Conservation (phyloP, 108 stramenopile species). For the Mayamaea pseudoterrestris region DNA sequence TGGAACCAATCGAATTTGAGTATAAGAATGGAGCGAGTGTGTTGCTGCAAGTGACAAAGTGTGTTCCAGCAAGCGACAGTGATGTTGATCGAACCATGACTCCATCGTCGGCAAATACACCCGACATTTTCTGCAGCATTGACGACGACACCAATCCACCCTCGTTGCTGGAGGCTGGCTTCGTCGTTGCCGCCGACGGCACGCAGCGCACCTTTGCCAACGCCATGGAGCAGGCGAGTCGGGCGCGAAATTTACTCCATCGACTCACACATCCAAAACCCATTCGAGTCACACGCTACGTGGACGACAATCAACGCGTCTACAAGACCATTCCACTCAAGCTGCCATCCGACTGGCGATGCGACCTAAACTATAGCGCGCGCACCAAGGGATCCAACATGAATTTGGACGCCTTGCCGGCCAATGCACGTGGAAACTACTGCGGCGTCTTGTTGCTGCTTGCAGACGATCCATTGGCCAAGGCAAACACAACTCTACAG, state of each 20-base stretch:
- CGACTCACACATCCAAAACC: constrained; percentile 27
- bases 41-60: constrained; percentile 9
- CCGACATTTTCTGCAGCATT: constrained; percentile 21
- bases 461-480: constrained; percentile 51
- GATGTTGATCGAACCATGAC: constrained; percentile 7
- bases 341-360: constrained; percentile 44
- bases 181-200: constrained; percentile 69
- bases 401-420: constrained; percentile 77
- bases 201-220: constrained; percentile 55
- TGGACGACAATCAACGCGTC: constrained; percentile 58
- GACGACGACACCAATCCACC: constrained; percentile 8
- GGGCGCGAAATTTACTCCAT: constrained; percentile 26
- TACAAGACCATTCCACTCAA: constrained; percentile 82
- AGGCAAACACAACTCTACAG: constrained; percentile 30
- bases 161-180: constrained; percentile 18
- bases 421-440: constrained; percentile 48
- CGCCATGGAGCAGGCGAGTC: constrained; percentile 40
- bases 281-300: constrained; percentile 45
- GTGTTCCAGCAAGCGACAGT: no score
- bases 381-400: constrained; percentile 50
- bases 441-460: constrained; percentile 74
- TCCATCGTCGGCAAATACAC: constrained; percentile 3
- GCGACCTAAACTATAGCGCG: constrained; percentile 75
- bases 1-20: constrained; percentile 42
- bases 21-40: constrained; percentile 4